Evolutionary conservation across 768 basidiomycete genomes (phyloP).

Genomic region (Psilocybe azurescens): DNA sequence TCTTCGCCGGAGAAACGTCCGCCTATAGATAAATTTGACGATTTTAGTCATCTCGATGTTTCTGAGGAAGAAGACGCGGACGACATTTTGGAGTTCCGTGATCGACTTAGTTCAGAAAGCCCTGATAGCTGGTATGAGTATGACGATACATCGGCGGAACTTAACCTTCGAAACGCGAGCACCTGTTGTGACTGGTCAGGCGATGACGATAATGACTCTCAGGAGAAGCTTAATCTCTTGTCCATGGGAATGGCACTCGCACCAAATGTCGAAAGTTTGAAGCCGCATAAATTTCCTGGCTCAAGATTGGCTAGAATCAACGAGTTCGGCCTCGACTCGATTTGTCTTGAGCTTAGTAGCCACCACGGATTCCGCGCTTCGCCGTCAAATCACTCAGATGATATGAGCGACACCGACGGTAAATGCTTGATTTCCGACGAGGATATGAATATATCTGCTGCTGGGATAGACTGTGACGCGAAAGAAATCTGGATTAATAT

Average conservation of each 20-base stretch:
- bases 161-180: neutral
- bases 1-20: neutral
- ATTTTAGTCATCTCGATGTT: neutral
- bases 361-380: neutral
- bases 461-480: neutral
- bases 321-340: conserved; percentile 7
- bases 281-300: conserved; percentile 15
- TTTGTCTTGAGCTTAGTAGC: neutral
- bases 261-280: conserved; percentile 1
- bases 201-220: conserved; percentile 23
- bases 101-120: neutral
- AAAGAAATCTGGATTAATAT: neutral
- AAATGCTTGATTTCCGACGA: neutral
- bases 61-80: neutral
- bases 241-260: conserved; percentile 17
- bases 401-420: neutral
- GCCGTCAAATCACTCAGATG: neutral
- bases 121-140: neutral
- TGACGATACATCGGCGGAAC: neutral
- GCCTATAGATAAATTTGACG: neutral
- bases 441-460: neutral
- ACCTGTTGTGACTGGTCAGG: conserved; percentile 23
- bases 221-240: conserved; percentile 19
- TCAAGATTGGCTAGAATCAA: neutral
- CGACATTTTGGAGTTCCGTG: neutral